Evolutionary conservation across 2,329 filamentous ascomycete genomes (phyloP), one percentile per base, ranked within the genome.

Genomic region (Chaetomium olivaceum): DNA sequence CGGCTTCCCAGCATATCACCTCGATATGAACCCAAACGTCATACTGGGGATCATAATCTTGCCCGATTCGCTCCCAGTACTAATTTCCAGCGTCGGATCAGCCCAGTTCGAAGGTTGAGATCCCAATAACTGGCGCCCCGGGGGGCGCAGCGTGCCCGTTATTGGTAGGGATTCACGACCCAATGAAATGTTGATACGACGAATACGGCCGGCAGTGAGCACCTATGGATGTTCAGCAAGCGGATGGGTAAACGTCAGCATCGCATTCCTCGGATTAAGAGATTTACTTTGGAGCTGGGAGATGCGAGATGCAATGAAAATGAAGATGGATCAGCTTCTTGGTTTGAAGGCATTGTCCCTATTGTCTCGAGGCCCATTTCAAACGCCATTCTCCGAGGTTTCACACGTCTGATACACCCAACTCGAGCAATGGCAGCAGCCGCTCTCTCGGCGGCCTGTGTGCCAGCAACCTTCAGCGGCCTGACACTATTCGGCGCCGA

Each of bases 401-500:
- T 43, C 39, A 43, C 39, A n/a, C 16, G 6, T 43, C 6, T 3
- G 39, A 8, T 43, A n/a, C 16, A 9, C 33, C 9, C 33, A 43
- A 43, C 39, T n/a, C 39, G 6, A 43, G 19, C 16, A 43, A 43
- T 43, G 39, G 16, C 16, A 2, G 16, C 39, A 7, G 19, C 58
- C 4, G 16, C 27, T 29, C 46, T 60, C 27, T 23, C 29, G 12
- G 31, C 58, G 6, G 46, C 46, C n/a, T 52, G 46, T 19, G 58
- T 39, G 29, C 58, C 58, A 2, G 33, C 46, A 12, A 52, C 29
- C 5, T 61, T 61, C 43, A n/a, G 3, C 29, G 46, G 33, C 16
- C 48, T 57, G 21, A 12, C 63, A 3, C 21, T 69, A 9, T 71
- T 67, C 21, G 70, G 71, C 6, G 63, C 63, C 4, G 31, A 67